A percentile compares a stretch with the other conserved stretches of the same genome.
Evolutionary conservation across 768 basidiomycete genomes (phyloP).

Genomic region (Panellus pusillus): DNA sequence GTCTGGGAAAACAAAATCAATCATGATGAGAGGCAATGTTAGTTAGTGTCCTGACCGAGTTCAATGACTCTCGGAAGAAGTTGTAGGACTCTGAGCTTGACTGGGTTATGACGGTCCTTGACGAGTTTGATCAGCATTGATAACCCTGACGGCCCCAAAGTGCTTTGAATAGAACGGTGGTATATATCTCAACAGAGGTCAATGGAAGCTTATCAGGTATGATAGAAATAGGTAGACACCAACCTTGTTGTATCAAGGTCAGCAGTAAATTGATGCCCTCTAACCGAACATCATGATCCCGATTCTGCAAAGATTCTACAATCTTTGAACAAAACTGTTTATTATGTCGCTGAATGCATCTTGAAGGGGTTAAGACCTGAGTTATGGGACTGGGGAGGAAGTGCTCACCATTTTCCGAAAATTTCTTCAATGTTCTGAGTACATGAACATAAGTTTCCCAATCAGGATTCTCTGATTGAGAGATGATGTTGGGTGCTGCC

Average conservation of each 20-base stretch:
- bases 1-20: neutral
- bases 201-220: neutral
- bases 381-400: neutral
- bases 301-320: neutral
- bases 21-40: neutral
- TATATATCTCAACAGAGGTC: neutral
- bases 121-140: neutral
- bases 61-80: neutral
- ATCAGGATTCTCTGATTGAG: neutral
- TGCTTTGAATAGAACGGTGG: neutral
- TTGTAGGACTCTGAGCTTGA: neutral
- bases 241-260: neutral
- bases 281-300: neutral
- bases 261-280: neutral
- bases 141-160: neutral
- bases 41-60: neutral
- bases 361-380: neutral
- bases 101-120: neutral
- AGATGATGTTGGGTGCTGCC: neutral
- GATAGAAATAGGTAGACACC: neutral
- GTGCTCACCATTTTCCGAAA: constrained; percentile 2
- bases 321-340: neutral
- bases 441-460: neutral
- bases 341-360: constrained; percentile 6
- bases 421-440: neutral